Percentiles rank a stretch among this genome's conserved stretches.
These are phyloP conservation scores for Primulina huaijiensis DNA, from an alignment of 257 asterid species.

Conservation along the genomic window DNA sequence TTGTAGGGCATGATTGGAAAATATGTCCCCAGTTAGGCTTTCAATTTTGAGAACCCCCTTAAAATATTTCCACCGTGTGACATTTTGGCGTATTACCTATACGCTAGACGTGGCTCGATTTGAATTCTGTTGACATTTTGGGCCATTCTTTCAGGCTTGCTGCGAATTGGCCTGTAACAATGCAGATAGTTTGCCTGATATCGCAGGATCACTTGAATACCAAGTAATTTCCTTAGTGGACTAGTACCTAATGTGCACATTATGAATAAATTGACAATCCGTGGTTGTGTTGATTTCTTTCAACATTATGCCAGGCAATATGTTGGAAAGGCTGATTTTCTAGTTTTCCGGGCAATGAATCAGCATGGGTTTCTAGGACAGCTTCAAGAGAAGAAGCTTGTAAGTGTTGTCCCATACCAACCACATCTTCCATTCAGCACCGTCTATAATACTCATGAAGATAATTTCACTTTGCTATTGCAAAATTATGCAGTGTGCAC, in stretches of 20 bases:
- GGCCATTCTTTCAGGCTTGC: slow-evolving; percentile 58
- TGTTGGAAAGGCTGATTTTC: slow-evolving; percentile 78
- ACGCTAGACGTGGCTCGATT: neutral
- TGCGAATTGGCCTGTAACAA: slow-evolving; percentile 84
- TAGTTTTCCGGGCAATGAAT: slow-evolving; percentile 89
- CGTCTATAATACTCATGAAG: neutral
- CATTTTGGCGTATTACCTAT: neutral
- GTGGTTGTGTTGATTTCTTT: slow-evolving; percentile 11
- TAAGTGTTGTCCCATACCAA: slow-evolving; percentile 41
- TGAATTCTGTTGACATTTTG: slow-evolving; percentile 6
- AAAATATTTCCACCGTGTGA: neutral
- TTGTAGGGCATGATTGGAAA: neutral
- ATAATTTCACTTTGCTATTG: slow-evolving; percentile 8
- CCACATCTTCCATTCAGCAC: slow-evolving; percentile 7
- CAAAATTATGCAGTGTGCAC: slow-evolving; percentile 64
- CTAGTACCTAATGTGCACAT: slow-evolving; percentile 9
- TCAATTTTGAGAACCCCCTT: neutral
- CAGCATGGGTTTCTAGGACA: slow-evolving; percentile 85
- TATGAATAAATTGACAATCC: slow-evolving; percentile 10
- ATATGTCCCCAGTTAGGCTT: too few relatives aligned
- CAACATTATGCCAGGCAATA: slow-evolving; percentile 48
- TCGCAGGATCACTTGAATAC: slow-evolving; percentile 92
- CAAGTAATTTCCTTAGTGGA: slow-evolving; percentile 51
- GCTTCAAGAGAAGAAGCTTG: slow-evolving; percentile 90
- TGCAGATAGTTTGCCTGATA: slow-evolving; percentile 79